Base-by-base conservation (phyloP, 179 eudicot species). In the Heliamphora pulchella region DNA sequence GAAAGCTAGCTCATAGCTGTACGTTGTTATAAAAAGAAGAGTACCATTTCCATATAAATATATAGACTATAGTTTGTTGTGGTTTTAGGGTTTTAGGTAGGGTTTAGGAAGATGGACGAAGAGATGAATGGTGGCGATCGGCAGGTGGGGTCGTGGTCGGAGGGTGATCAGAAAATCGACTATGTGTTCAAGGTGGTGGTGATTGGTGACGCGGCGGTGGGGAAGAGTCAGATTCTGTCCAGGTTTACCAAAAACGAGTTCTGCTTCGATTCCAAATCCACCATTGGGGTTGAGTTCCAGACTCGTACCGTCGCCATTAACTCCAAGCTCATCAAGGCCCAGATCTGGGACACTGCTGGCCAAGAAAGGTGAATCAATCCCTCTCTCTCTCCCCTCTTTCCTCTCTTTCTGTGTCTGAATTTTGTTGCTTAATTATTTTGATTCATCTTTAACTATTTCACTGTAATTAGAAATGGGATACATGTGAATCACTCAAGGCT, bases 341-440 rank as follows among this genome's bases (percentile, higher is more conserved):
- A 94, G 97, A 92, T 94, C 95, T 94, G 97, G 97, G 98, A 94
- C 83, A 92, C 97, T 50, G 97, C 97, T 80, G 95, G 98, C 81
- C 97, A 92, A 84, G 95, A 94, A 85, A 92, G 95, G 94, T 92
- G 0, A 20, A 18, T 53, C 44, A 2, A 57, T 17, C 75, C 70
- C 72, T 73, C 47, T 74, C n/a, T 3, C 31, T 17, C 22, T 1
- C 59, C 67, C 51, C 15, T 54, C 4, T 31, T 0, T 48, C 46
- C 4, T 71, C 8, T 72, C 8, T 22, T 8, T 44, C 8, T 61
- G 50, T n/a, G 18, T 20, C 6, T 41, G 11, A 15, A 11, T 44
- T 46, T 2, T 69, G 51, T 47, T 70, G 22, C 17, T 5, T 31
- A 31, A 31, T 31, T 51, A 51, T 4, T 31, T 39, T 13, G 20